phyloP scores from a whole-genome alignment of 306 rosid species.

The Rosa multiflora region DNA sequence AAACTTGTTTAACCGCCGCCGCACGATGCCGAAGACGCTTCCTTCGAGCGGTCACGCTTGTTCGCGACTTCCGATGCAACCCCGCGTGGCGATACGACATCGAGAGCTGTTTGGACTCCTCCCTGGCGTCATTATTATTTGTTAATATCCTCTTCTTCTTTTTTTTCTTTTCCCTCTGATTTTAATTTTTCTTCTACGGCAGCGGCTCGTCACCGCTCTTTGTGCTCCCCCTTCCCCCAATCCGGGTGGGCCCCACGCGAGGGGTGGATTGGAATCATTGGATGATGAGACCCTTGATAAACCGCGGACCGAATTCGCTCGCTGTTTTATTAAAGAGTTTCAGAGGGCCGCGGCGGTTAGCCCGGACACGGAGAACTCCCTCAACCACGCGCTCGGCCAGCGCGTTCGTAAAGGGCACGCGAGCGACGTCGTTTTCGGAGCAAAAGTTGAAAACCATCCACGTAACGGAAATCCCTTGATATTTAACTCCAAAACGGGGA shows the following conservation, averaged over 20 bases:
- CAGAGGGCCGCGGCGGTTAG: background rate
- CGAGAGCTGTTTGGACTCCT: conserved; percentile 12
- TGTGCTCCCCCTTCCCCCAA: background rate
- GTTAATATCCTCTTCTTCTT: background rate
- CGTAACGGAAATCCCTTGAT: background rate
- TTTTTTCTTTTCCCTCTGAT: no score
- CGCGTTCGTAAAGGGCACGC: background rate
- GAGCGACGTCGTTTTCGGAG: conserved; percentile 17
- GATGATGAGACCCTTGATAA: background rate
- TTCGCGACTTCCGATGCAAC: background rate
- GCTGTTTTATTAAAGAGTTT: background rate
- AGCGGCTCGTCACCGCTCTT: conserved; percentile 50
- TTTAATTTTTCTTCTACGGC: conserved; percentile 27
- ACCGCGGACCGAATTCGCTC: background rate
- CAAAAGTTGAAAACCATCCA: background rate
- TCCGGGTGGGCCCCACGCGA: conserved; percentile 27
- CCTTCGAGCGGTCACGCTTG: background rate
- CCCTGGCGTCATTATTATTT: background rate
- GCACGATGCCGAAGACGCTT: background rate
- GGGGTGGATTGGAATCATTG: background rate
- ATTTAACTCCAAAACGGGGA: background rate
- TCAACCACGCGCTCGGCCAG: background rate
- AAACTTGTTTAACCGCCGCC: background rate
- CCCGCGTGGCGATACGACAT: conserved; percentile 60
- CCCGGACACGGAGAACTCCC: background rate